Evolutionary conservation across 345 rosid genomes (phyloP).

Genomic region (Nephelium lappaceum): DNA sequence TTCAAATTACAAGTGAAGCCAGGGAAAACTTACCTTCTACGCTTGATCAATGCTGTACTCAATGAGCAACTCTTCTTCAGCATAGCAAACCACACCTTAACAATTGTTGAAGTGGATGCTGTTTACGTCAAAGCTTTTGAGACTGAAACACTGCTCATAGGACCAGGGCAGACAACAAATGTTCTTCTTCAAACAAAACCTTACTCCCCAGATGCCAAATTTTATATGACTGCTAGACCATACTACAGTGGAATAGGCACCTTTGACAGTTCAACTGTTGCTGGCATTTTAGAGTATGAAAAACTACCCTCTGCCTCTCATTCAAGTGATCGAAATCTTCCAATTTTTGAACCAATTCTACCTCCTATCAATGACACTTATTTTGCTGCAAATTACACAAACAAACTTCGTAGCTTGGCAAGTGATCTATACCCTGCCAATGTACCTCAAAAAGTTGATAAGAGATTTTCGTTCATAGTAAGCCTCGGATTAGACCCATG

Average conservation of each 20-base stretch:
- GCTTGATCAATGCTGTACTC: conserved; percentile 50
- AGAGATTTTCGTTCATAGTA: conserved; percentile 57
- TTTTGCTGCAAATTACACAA: conserved; percentile 47
- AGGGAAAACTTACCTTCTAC: conserved; percentile 49
- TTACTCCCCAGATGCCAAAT: conserved; percentile 43
- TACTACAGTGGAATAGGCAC: conserved; percentile 66
- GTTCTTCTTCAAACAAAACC: conserved; percentile 47
- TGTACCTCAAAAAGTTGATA: conserved; percentile 56
- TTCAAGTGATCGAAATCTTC: conserved; percentile 37
- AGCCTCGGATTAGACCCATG: conserved; percentile 68
- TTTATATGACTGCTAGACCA: conserved; percentile 63
- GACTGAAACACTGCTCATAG: conserved; percentile 36
- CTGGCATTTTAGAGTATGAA: conserved; percentile 47
- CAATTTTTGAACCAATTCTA: conserved; percentile 48
- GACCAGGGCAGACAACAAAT: conserved; percentile 53
- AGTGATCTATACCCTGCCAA: conserved; percentile 50
- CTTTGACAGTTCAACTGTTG: conserved; percentile 53
- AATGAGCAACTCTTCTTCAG: conserved; percentile 60
- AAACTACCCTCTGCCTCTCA: conserved; percentile 22
- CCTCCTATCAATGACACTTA: conserved; percentile 63
- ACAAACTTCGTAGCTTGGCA: conserved; percentile 53
- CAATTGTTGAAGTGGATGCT: conserved; percentile 48
- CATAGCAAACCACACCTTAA: conserved; percentile 51
- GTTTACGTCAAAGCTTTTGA: conserved; percentile 42
- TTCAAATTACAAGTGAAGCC: conserved; percentile 50